A percentile compares a stretch with the other conserved stretches of the same genome.
These are phyloP conservation scores for Crithidia fasciculata DNA, from an alignment of 208 protist genomes.

Conservation along the genomic window DNA sequence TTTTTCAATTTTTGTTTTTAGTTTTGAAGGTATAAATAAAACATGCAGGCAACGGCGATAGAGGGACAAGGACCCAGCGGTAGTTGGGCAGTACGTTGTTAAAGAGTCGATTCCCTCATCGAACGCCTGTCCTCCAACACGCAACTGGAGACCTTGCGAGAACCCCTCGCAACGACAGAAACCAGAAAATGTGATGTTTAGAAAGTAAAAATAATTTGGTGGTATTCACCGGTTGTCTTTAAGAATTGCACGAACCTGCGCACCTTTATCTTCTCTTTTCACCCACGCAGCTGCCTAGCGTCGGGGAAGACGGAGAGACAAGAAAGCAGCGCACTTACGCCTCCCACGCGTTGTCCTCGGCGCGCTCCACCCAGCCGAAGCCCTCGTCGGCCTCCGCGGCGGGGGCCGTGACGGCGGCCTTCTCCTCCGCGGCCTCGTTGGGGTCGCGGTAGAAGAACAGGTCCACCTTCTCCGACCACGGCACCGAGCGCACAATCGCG, in stretches of 20 bases:
- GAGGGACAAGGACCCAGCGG: neutral
- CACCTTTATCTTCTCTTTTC: too few relatives aligned
- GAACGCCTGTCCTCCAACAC: conserved; percentile 39
- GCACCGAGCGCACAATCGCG: conserved; percentile 87
- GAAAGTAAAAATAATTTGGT: too few relatives aligned
- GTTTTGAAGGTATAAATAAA: conserved; percentile 3
- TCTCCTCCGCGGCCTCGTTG: conserved; percentile 91
- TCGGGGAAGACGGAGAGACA: too few relatives aligned
- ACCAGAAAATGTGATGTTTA: too few relatives aligned
- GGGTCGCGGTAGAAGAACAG: conserved; percentile 99
- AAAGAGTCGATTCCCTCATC: conserved; percentile 29
- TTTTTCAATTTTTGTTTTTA: neutral
- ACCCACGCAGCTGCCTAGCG: too few relatives aligned
- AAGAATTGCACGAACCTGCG: too few relatives aligned
- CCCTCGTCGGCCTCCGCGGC: conserved; percentile 58
- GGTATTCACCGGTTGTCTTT: too few relatives aligned
- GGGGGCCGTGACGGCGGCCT: conserved; percentile 35
- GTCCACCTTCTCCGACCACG: conserved; percentile 99
- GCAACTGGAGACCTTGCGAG: neutral
- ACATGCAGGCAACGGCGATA: too few relatives aligned
- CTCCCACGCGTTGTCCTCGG: conserved; percentile 88
- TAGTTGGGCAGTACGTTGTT: conserved; percentile 21
- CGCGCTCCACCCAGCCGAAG: conserved; percentile 78
- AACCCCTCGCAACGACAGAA: too few relatives aligned
- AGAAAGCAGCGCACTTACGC: conserved; percentile 75